These are phyloP conservation scores for Cyberlindnera americana DNA, from an alignment of 805 yeast genomes.

Conservation along the genomic window DNA sequence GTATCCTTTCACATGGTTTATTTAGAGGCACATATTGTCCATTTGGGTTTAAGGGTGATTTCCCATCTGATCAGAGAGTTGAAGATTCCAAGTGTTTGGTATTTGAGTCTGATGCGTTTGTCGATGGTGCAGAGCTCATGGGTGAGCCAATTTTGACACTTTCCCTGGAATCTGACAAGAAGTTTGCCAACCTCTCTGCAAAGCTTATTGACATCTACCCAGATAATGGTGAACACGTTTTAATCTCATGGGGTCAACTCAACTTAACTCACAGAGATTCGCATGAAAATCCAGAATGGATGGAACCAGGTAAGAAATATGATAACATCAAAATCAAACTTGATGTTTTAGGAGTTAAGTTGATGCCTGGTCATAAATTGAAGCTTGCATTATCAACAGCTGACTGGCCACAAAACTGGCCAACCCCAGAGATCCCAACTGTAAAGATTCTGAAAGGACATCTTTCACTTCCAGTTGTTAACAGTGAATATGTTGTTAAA, in stretches of 20 bases:
- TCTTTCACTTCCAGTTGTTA: slow-evolving; percentile 30
- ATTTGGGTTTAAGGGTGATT: slow-evolving; percentile 44
- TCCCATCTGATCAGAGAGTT: slow-evolving; percentile 41
- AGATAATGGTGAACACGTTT: slow-evolving; percentile 27
- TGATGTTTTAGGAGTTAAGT: slow-evolving; percentile 39
- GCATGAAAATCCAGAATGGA: slow-evolving; percentile 37
- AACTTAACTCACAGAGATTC: slow-evolving; percentile 40
- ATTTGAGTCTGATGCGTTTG: slow-evolving; percentile 32
- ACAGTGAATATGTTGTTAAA: slow-evolving; percentile 12
- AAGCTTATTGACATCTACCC: slow-evolving; percentile 41
- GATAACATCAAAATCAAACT: slow-evolving; percentile 33
- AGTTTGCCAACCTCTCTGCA: slow-evolving; percentile 37
- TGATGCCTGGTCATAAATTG: slow-evolving; percentile 35
- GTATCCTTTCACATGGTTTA: slow-evolving; percentile 38
- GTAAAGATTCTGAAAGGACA: slow-evolving; percentile 33
- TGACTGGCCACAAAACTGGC: slow-evolving; percentile 50
- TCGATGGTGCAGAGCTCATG: slow-evolving; percentile 28
- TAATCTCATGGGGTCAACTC: slow-evolving; percentile 45
- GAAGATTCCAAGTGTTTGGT: slow-evolving; percentile 39
- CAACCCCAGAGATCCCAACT: slow-evolving; percentile 38
- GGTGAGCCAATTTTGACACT: slow-evolving; percentile 37
- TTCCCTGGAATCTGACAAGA: slow-evolving; percentile 34
- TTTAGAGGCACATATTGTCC: slow-evolving; percentile 46
- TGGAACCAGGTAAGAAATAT: slow-evolving; percentile 32
- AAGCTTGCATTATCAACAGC: slow-evolving; percentile 40